These are phyloP conservation scores for Thelonectria rubi DNA, from an alignment of 2,329 filamentous ascomycete genomes.

Conservation along the genomic window DNA sequence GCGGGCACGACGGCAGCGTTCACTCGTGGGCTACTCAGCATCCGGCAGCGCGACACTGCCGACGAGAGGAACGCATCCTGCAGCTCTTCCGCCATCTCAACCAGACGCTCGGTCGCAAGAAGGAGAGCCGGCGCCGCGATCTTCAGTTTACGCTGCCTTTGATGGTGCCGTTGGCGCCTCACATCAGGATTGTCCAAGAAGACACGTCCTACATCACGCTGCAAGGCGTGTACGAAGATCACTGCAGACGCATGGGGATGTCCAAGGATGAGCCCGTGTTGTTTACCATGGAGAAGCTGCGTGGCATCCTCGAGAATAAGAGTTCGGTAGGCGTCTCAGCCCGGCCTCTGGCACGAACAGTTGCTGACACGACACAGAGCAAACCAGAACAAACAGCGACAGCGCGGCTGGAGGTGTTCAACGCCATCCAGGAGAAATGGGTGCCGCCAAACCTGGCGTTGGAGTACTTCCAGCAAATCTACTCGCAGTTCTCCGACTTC, in stretches of 20 bases:
- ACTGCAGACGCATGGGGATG: constrained; percentile 86
- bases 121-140: constrained; percentile 92
- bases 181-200: constrained; percentile 95
- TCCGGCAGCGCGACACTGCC: constrained; percentile 89
- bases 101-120: constrained; percentile 87
- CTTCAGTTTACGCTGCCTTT: constrained; percentile 95
- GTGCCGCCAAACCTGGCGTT: constrained; percentile 84
- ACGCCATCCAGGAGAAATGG: constrained; percentile 92
- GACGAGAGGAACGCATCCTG: constrained; percentile 92
- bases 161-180: constrained; percentile 94
- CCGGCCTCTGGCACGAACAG: neutral
- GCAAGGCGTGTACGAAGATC: constrained; percentile 95
- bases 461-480: constrained; percentile 88
- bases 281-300: constrained; percentile 94
- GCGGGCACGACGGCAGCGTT: constrained; percentile 96
- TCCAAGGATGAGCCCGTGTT: constrained; percentile 95
- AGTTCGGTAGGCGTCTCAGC: constrained; percentile 57
- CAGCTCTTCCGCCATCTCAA: constrained; percentile 99
- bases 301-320: constrained; percentile 77
- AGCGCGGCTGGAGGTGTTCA: constrained; percentile 89
- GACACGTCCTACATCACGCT: constrained; percentile 93
- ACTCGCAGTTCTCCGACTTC: constrained; percentile 91
- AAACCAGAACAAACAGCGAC: constrained; percentile 74
- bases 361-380: constrained; percentile 57
- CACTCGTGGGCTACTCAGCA: constrained; percentile 97